Evolutionary conservation across 768 basidiomycete species (phyloP), one percentile per base, ranked within the genome.

Genomic region (Hemileccinum impolitum): DNA sequence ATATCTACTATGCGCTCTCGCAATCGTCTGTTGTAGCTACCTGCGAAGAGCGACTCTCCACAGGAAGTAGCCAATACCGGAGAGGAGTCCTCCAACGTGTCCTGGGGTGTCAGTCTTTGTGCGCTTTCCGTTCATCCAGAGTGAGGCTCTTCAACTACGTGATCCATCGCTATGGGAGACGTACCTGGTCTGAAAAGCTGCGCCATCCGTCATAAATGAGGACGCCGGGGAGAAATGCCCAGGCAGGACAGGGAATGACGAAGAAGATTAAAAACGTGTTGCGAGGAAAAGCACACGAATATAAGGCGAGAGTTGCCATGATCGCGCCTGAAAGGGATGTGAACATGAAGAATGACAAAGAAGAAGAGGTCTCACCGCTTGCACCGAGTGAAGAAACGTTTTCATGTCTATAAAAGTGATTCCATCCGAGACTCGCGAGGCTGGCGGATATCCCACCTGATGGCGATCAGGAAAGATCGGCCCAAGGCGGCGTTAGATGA

Each of bases 191-290:
- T 21, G 59, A 54, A 25, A 73, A 47, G 50, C 62, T 70, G 34
- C 67, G 66, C 58, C 65, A 68, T 25, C 58, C 65, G 30, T 70
- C 68, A 43, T 63, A 68, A n/a, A 67, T 45, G 3, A 68, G 67
- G 39, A 92, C 65, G 6, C 85, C 89, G 0, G 78, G 67, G 0
- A 90, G 84, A 41, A 78, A 78, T 3, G 77, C 72, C 87, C 87
- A 93, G 0, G 89, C 89, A 0, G 90, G 89, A 49, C 87, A 72
- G 21, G 90, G 90, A 21, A 91, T 69, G 56, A 91, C 79, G 30
- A 81, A 86, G 65, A 88, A 93, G 37, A 93, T 65, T 8, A 76
- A 69, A 63, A 93, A 87, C 1, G 72, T 82, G 57, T 80, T 72
- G 14, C 57, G 78, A 5, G 91, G 90, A 13, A 80, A 81, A 1